Evolutionary conservation across 2,329 filamentous ascomycete species (phyloP).

Genomic region (Sordariomycetes sp.): DNA sequence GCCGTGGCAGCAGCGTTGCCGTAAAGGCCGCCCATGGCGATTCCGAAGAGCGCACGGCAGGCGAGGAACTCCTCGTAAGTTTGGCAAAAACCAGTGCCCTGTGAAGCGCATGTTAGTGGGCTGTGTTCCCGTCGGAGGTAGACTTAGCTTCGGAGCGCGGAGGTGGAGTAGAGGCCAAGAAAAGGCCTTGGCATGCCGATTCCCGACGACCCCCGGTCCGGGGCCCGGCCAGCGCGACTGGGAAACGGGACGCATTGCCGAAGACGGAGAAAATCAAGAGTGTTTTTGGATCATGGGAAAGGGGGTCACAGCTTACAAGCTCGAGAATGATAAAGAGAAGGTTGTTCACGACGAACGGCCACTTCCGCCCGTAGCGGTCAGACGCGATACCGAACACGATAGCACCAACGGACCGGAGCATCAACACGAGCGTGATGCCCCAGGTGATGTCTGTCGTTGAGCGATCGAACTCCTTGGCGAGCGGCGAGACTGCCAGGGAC

Average conservation of each 20-base stretch:
- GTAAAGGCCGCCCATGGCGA: constrained; percentile 75
- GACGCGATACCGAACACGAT: constrained; percentile 66
- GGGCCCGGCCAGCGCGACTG: no score
- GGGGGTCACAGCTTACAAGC: constrained; percentile 30
- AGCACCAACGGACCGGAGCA: constrained; percentile 66
- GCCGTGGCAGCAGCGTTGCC: constrained; percentile 73
- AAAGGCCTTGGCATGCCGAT: no score
- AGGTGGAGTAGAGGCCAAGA: no score
- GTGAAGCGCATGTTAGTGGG: neutral
- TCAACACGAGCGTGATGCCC: constrained; percentile 64
- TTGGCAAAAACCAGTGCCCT: constrained; percentile 58
- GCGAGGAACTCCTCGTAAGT: constrained; percentile 65
- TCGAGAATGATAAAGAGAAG: constrained; percentile 56
- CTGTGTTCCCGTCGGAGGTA: neutral
- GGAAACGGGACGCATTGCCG: no score
- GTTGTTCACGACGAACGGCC: constrained; percentile 77
- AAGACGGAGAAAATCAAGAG: neutral
- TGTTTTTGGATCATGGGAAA: neutral
- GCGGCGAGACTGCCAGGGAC: constrained; percentile 65
- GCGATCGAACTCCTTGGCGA: constrained; percentile 39
- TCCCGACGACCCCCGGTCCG: no score
- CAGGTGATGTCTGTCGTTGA: constrained; percentile 59
- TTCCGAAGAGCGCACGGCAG: constrained; percentile 63
- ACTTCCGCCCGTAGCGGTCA: constrained; percentile 73
- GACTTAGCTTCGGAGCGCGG: no score